Evolutionary conservation across 2,329 filamentous ascomycete species (phyloP).

Genomic region (Ophiosphaerella korrae): DNA sequence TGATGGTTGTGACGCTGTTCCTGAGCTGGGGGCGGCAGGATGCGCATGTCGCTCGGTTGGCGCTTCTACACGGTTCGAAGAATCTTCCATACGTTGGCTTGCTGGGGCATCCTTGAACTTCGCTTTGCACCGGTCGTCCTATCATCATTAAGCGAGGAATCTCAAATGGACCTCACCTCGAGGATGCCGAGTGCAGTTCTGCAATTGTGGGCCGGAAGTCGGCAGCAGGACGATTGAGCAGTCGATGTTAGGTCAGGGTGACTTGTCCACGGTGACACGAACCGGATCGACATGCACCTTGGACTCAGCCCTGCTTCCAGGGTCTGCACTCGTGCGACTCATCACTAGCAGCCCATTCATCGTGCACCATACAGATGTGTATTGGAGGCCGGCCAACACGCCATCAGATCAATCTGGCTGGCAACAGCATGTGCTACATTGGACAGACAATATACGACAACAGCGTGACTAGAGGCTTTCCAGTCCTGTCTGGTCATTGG

Average conservation of each 20-base stretch:
- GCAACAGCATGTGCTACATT: constrained; percentile 6
- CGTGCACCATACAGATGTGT: constrained; percentile 1
- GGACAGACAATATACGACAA: no score
- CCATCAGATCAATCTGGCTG: not conserved
- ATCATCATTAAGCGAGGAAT: constrained; percentile 20
- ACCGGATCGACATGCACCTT: constrained; percentile 14
- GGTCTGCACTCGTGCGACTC: constrained; percentile 22
- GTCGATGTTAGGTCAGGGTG: not conserved
- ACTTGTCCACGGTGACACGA: constrained; percentile 13
- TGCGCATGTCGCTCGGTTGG: constrained; percentile 29
- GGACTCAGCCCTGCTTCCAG: constrained; percentile 20
- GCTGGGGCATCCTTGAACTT: constrained; percentile 29
- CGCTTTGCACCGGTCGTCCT: constrained; percentile 5
- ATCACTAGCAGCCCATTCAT: not conserved
- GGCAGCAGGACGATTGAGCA: not conserved
- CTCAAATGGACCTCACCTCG: not conserved
- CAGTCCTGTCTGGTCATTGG: no score
- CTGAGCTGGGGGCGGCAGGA: constrained; percentile 25
- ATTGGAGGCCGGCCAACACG: not conserved
- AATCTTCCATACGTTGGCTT: constrained; percentile 24
- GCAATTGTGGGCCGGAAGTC: not conserved
- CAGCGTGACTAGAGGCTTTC: no score
- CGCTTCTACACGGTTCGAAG: constrained; percentile 24
- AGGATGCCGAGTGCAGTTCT: not conserved
- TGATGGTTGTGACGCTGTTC: constrained; percentile 5